Evolutionary conservation across 495 filamentous ascomycete species (phyloP).

Genomic region (Aspergillus homomorphus): DNA sequence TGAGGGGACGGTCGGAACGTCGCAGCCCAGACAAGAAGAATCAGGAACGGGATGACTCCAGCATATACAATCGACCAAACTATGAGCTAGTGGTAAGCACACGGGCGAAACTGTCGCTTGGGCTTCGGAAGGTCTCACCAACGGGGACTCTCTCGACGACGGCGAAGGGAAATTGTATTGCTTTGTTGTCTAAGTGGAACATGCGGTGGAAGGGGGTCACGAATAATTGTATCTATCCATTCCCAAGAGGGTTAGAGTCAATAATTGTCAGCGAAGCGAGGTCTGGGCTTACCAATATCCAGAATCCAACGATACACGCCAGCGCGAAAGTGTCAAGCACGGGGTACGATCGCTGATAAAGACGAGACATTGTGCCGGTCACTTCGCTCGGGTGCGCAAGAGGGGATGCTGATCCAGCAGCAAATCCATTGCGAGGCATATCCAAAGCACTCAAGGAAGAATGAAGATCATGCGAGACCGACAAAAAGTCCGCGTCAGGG

Average conservation of each 20-base stretch:
- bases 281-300: conserved; percentile 54
- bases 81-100: conserved; percentile 25
- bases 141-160: conserved; percentile 81
- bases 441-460: background rate
- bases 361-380: conserved; percentile 39
- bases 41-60: conserved; percentile 62
- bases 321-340: conserved; percentile 84
- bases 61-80: conserved; percentile 75
- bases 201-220: conserved; percentile 82
- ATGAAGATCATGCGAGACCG: conserved; percentile 7
- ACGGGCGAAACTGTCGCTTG: background rate
- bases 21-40: conserved; percentile 64
- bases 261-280: background rate
- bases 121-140: conserved; percentile 40
- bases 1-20: conserved; percentile 59
- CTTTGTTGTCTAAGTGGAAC: conserved; percentile 71
- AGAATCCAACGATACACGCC: conserved; percentile 60
- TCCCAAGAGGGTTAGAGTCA: background rate
- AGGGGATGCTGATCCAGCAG: conserved; percentile 29
- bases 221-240: conserved; percentile 60
- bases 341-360: conserved; percentile 65
- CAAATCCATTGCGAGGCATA: conserved; percentile 35
- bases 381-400: conserved; percentile 30
- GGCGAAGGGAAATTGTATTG: conserved; percentile 84
- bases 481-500: background rate